These are phyloP conservation scores for Murraya koenigii DNA, from an alignment of 345 rosid genomes.

Conservation along the genomic window DNA sequence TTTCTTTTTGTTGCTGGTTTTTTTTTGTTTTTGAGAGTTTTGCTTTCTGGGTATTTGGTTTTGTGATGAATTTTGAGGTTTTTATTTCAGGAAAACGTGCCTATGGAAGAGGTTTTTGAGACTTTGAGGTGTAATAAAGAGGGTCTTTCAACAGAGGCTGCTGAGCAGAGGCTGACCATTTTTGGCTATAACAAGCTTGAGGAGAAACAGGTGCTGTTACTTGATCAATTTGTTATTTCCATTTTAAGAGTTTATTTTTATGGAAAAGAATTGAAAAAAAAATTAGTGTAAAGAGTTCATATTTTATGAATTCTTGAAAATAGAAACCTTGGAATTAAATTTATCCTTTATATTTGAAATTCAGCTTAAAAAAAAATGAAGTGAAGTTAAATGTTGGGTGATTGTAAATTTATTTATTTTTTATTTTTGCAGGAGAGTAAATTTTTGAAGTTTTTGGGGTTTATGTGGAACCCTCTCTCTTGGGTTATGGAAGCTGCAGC, in stretches of 20 bases:
- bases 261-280: not conserved
- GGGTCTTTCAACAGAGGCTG: constrained; percentile 59
- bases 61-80: constrained; percentile 20
- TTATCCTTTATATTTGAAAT: not conserved
- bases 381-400: too few relatives aligned
- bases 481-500: constrained; percentile 86
- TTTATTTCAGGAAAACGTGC: constrained; percentile 53
- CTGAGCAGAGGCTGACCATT: constrained; percentile 51
- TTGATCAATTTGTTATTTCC: not conserved
- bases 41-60: constrained; percentile 12
- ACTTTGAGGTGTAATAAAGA: constrained; percentile 50
- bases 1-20: not conserved
- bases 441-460: constrained; percentile 54
- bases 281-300: not conserved
- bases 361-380: not conserved
- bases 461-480: constrained; percentile 77
- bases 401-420: not conserved
- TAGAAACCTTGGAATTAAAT: not conserved
- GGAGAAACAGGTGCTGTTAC: constrained; percentile 47
- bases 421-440: constrained; percentile 51
- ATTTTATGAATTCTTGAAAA: not conserved
- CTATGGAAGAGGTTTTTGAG: constrained; percentile 64
- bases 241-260: not conserved
- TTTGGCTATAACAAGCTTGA: constrained; percentile 69
- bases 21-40: not conserved